Conservation (phyloP, 352 stramenopile genomes). For the Phytophthora brassicae region DNA sequence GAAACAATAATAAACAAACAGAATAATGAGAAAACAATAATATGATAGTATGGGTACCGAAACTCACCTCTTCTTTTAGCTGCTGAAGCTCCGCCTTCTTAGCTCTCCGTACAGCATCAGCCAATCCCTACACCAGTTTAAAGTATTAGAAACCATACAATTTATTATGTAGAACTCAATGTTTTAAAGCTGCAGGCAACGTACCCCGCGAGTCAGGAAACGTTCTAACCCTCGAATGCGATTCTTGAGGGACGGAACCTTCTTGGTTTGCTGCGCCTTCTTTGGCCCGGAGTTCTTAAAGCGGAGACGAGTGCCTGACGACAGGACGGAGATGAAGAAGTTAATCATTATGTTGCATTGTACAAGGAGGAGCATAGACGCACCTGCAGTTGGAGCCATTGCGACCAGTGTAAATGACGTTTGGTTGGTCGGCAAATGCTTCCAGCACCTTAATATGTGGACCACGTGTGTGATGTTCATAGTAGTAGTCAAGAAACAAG, state of each 20-base stretch:
- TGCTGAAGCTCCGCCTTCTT: conserved; percentile 58
- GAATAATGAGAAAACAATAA: background rate
- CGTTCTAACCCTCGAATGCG: conserved; percentile 78
- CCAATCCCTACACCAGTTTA: conserved; percentile 30
- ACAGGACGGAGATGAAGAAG: background rate
- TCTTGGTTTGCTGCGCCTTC: conserved; percentile 59
- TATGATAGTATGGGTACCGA: background rate
- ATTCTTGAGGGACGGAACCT: conserved; percentile 82
- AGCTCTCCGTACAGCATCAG: conserved; percentile 40
- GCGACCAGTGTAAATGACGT: conserved; percentile 1
- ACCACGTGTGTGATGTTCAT: background rate
- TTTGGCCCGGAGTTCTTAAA: conserved; percentile 63
- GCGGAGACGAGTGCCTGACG: conserved; percentile 66
- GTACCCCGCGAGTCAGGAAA: conserved; percentile 71
- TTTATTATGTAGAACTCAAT: background rate
- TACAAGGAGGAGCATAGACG: background rate
- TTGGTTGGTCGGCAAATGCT: conserved; percentile 19
- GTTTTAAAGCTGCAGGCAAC: conserved; percentile 4
- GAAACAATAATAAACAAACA: background rate
- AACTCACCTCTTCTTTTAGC: conserved; percentile 44
- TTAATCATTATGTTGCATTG: background rate
- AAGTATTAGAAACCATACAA: background rate
- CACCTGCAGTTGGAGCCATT: conserved; percentile 61
- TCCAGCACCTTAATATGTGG: background rate
- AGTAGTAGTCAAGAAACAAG: too few species aligned